Conservation (phyloP, 345 rosid genomes). For the Eucalyptus brandiana region DNA sequence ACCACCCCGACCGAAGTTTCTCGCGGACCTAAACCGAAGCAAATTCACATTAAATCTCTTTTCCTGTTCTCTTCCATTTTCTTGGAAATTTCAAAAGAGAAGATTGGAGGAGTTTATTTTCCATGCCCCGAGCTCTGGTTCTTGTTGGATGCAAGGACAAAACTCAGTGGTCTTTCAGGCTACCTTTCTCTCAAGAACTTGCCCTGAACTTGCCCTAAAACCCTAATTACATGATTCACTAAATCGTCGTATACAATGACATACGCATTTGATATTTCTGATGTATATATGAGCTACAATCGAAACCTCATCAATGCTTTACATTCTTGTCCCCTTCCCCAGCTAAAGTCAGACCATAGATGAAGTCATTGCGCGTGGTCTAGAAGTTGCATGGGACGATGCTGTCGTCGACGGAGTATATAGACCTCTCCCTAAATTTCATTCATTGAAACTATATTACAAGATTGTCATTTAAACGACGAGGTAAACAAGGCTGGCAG, state of each 20-base stretch:
- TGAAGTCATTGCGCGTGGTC: background rate
- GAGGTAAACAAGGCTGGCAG: background rate
- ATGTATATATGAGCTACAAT: background rate
- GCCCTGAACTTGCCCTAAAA: background rate
- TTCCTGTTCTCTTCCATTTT: background rate
- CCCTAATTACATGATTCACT: background rate
- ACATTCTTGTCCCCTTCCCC: background rate
- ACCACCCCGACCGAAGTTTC: background rate
- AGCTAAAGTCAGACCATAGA: background rate
- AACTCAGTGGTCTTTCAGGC: background rate
- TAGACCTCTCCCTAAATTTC: background rate
- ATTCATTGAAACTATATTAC: background rate
- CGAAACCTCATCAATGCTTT: background rate
- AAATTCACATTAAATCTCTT: background rate
- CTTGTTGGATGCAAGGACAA: background rate
- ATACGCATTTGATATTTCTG: background rate
- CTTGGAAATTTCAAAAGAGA: background rate
- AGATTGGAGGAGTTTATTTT: background rate
- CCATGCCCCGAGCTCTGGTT: background rate
- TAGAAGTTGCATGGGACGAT: background rate
- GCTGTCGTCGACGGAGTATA: background rate
- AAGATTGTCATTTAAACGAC: background rate
- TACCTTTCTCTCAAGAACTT: background rate
- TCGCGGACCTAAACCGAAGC: background rate
- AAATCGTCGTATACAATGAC: background rate